Percentiles rank a stretch among this genome's conserved stretches.
Evolutionary conservation across 164 flowering plant species (phyloP).

Genomic region (Brasenia schreberi): DNA sequence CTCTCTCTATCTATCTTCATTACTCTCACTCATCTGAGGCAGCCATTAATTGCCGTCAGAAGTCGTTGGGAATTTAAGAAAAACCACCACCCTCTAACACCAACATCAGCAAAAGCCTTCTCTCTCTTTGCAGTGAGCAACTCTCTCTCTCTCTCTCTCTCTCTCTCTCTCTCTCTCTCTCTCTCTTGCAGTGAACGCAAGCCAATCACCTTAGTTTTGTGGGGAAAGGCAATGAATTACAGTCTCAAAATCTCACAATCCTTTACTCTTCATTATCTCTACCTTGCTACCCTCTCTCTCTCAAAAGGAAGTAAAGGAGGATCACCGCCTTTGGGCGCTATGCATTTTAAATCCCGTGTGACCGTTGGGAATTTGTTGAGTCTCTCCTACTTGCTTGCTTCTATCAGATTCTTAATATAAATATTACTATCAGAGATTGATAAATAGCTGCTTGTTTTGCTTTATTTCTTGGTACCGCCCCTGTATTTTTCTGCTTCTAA

Average conservation of each 20-base stretch:
- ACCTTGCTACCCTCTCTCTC: conserved; percentile 1
- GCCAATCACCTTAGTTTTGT: not conserved
- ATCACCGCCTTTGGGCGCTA: conserved; percentile 3
- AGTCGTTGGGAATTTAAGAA: conserved; percentile 31
- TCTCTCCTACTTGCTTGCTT: not conserved
- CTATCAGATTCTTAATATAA: not conserved
- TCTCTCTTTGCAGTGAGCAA: not conserved
- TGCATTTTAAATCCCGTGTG: not conserved
- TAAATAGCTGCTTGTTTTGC: not conserved
- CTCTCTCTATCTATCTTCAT: not conserved
- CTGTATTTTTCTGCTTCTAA: not conserved
- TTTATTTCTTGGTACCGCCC: not conserved
- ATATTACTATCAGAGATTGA: too few relatives aligned
- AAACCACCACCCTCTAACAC: conserved; percentile 5
- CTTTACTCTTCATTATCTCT: not conserved
- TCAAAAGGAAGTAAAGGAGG: conserved; percentile 14
- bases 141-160: not conserved
- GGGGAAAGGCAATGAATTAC: not conserved
- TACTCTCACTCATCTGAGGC: conserved; percentile 2
- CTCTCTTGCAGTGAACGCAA: not conserved
- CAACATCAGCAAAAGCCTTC: not conserved
- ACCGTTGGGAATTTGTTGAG: conserved; percentile 3
- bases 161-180: not conserved
- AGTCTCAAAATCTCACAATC: not conserved
- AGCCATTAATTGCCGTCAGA: conserved; percentile 21